phyloP scores from a whole-genome alignment of 1,139 yeast species.

The Sugiyamaella neomexicana region DNA sequence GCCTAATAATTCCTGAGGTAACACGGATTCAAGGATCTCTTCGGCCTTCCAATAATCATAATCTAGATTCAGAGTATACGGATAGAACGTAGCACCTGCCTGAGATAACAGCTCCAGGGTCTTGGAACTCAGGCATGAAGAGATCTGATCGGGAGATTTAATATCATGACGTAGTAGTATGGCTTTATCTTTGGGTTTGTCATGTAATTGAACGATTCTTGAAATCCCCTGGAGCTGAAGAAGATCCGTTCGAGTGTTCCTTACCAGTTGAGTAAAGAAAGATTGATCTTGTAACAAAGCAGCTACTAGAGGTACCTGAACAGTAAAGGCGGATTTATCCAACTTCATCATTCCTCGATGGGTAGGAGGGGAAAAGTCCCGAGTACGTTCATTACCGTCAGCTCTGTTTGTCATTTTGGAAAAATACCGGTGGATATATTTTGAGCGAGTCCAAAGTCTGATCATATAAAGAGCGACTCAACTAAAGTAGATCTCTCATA shows the following conservation, averaged over 20 bases:
- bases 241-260: conserved; percentile 54
- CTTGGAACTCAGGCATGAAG: conserved; percentile 43
- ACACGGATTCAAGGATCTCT: conserved; percentile 70
- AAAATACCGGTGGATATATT: neutral
- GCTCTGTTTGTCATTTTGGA: neutral
- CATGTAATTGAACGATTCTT: conserved; percentile 55
- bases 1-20: conserved; percentile 68
- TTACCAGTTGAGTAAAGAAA: conserved; percentile 49
- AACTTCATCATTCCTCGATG: conserved; percentile 63
- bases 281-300: conserved; percentile 71
- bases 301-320: conserved; percentile 58
- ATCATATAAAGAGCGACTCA: neutral
- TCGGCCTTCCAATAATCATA: conserved; percentile 91
- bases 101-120: conserved; percentile 51
- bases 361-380: conserved; percentile 56
- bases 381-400: conserved; percentile 13
- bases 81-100: conserved; percentile 49
- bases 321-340: conserved; percentile 63
- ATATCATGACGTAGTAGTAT: conserved; percentile 62
- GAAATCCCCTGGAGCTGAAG: conserved; percentile 64
- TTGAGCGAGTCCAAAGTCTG: too few relatives aligned
- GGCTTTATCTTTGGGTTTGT: conserved; percentile 48
- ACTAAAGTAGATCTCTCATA: too few relatives aligned
- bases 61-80: conserved; percentile 58
- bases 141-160: conserved; percentile 44